These are phyloP conservation scores for Huntiella decipiens DNA, from an alignment of 2,329 filamentous ascomycete species.

Conservation along the genomic window DNA sequence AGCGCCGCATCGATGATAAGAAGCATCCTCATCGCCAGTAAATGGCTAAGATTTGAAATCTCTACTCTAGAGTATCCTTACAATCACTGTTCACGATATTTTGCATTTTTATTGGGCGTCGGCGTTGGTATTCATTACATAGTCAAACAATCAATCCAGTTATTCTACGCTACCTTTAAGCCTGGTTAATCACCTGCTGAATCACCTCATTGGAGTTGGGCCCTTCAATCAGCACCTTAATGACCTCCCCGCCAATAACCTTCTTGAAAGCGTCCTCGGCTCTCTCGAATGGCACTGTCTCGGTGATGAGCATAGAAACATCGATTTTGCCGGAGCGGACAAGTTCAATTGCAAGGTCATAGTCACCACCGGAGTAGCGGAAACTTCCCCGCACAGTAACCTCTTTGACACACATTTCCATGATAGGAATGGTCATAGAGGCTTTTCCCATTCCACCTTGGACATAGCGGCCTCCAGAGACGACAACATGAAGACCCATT, in stretches of 20 bases:
- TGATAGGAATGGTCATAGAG: constrained; percentile 82
- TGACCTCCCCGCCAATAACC: constrained; percentile 65
- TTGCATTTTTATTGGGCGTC: not conserved
- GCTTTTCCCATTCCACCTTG: constrained; percentile 80
- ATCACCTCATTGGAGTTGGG: constrained; percentile 33
- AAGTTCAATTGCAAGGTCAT: constrained; percentile 63
- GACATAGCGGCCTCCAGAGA: constrained; percentile 56
- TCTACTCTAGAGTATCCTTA: not conserved
- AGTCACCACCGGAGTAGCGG: constrained; percentile 76
- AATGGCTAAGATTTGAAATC: not conserved
- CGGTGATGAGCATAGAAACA: constrained; percentile 66
- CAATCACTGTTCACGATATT: not conserved
- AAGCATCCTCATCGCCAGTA: constrained; percentile 14
- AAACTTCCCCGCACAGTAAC: constrained; percentile 74
- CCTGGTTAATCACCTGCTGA: not conserved
- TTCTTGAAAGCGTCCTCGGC: constrained; percentile 76
- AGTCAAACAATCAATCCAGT: not conserved
- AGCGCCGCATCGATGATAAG: constrained; percentile 34
- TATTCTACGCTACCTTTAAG: not conserved
- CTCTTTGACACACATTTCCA: constrained; percentile 78
- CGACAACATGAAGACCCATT: constrained; percentile 49
- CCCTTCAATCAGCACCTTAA: constrained; percentile 49
- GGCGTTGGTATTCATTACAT: not conserved
- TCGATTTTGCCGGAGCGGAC: constrained; percentile 54
- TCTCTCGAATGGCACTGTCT: constrained; percentile 57